Conservation (phyloP, 768 basidiomycete genomes). For the Boletus rex-veris region DNA sequence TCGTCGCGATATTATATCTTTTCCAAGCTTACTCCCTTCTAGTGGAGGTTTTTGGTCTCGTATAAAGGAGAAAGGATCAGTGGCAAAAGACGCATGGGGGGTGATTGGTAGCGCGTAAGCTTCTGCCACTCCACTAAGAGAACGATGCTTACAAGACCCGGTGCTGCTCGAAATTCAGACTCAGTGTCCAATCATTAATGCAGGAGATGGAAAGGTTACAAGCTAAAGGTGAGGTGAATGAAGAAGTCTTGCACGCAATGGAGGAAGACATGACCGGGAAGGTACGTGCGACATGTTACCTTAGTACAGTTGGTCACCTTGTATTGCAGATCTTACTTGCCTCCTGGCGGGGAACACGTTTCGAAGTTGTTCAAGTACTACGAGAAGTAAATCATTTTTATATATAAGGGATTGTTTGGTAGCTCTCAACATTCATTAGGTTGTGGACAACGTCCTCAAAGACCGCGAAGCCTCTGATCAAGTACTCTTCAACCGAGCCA, state of each 20-base stretch:
- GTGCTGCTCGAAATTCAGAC: slow-evolving; percentile 32
- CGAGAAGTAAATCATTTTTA: slow-evolving; percentile 48
- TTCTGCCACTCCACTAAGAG: slow-evolving; percentile 36
- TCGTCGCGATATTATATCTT: slow-evolving; percentile 16
- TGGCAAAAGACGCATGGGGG: slow-evolving; percentile 96
- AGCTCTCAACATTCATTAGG: slow-evolving; percentile 34
- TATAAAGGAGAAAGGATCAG: slow-evolving; percentile 88
- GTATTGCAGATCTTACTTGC: slow-evolving; percentile 77
- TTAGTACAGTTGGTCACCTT: neutral
- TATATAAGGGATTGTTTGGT: slow-evolving; percentile 1
- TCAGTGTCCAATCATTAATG: slow-evolving; percentile 22
- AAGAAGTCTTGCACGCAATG: slow-evolving; percentile 80
- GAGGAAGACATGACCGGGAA: slow-evolving; percentile 95
- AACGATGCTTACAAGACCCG: slow-evolving; percentile 50
- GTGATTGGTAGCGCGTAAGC: slow-evolving; percentile 92
- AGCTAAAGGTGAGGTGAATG: slow-evolving; percentile 81
- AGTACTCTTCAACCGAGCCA: slow-evolving; percentile 77
- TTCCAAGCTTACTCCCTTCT: slow-evolving; percentile 7
- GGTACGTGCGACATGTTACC: slow-evolving; percentile 34
- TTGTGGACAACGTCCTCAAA: slow-evolving; percentile 81
- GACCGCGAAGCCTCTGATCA: slow-evolving; percentile 71
- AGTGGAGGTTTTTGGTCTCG: slow-evolving; percentile 90
- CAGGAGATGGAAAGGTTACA: slow-evolving; percentile 91
- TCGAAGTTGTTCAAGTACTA: slow-evolving; percentile 90
- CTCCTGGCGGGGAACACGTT: slow-evolving; percentile 94